Evolutionary conservation across 192 early-diverging fungal genomes (phyloP).

Genomic region (Coemansia nantahalensis): DNA sequence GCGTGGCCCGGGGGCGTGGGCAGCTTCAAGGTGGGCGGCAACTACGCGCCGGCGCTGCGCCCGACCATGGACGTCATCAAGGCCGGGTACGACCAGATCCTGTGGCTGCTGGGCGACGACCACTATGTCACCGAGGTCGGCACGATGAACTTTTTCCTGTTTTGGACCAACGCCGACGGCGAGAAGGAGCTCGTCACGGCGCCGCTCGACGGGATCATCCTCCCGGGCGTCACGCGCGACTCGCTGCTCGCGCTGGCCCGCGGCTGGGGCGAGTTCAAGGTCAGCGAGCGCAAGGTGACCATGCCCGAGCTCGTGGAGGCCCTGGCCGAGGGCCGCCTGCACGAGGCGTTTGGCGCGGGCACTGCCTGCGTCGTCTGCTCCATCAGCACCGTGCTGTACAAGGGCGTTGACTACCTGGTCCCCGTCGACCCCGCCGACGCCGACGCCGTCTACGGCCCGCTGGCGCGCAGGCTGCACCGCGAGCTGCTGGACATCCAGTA

Average conservation of each 20-base stretch:
- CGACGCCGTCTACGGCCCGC: slow-evolving; percentile 77
- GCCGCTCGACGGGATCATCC: slow-evolving; percentile 91
- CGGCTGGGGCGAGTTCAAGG: slow-evolving; percentile 88
- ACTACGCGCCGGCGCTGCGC: slow-evolving; percentile 55
- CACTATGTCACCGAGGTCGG: slow-evolving; percentile 93
- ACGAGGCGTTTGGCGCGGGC: slow-evolving; percentile 97
- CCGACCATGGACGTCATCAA: slow-evolving; percentile 85
- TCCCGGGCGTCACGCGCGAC: slow-evolving; percentile 95
- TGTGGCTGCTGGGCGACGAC: slow-evolving; percentile 93
- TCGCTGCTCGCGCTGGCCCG: slow-evolving; percentile 81
- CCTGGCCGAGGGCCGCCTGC: slow-evolving; percentile 68
- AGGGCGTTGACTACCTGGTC: slow-evolving; percentile 68
- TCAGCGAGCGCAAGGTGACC: slow-evolving; percentile 78
- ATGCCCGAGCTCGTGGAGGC: slow-evolving; percentile 82
- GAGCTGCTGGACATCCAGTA: slow-evolving; percentile 95
- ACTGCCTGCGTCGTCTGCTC: slow-evolving; percentile 96
- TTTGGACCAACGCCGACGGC: slow-evolving; percentile 80
- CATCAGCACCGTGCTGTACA: slow-evolving; percentile 80
- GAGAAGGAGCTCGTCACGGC: slow-evolving; percentile 89
- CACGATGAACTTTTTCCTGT: slow-evolving; percentile 96
- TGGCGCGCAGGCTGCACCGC: slow-evolving; percentile 79
- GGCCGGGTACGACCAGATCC: slow-evolving; percentile 88
- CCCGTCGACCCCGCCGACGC: slow-evolving; percentile 91
- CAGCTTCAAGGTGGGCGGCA: slow-evolving; percentile 86
- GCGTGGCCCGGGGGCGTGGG: slow-evolving; percentile 98